phyloP scores from a whole-genome alignment of 305 asterid genomes.

The Ajuga reptans region DNA sequence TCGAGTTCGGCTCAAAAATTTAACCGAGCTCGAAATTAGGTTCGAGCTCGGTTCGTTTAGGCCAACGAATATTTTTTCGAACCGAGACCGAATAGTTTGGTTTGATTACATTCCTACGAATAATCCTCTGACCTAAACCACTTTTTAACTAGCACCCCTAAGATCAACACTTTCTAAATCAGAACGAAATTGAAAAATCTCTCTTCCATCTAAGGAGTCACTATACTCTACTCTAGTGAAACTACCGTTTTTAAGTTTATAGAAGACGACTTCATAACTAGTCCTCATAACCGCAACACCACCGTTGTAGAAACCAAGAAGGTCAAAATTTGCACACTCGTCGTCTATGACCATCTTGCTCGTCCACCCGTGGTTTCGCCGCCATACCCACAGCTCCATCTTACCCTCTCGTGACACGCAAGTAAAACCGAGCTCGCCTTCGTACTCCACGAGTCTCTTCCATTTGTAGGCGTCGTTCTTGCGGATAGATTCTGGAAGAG shows the following conservation, averaged over 20 bases:
- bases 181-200: constrained; percentile 17
- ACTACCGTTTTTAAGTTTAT: neutral
- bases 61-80: too few relatives aligned
- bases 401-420: neutral
- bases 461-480: neutral
- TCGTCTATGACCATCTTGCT: neutral
- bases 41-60: too few relatives aligned
- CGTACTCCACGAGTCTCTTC: constrained; percentile 14
- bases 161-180: constrained; percentile 18
- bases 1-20: too few relatives aligned
- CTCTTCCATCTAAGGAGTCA: accelerated
- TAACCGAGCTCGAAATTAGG: too few relatives aligned
- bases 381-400: constrained; percentile 15
- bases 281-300: neutral
- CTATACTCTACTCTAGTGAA: neutral
- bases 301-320: neutral
- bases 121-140: too few relatives aligned
- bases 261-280: neutral
- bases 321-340: neutral
- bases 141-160: neutral
- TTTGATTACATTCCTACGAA: too few relatives aligned
- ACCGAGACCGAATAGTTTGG: too few relatives aligned
- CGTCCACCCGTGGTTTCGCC: neutral
- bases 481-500: neutral
- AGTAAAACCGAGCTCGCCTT: constrained; percentile 18